Evolutionary conservation across 164 flowering plant genomes (phyloP), one percentile per base, ranked within the genome.

Genomic region (Vitis rupestris): DNA sequence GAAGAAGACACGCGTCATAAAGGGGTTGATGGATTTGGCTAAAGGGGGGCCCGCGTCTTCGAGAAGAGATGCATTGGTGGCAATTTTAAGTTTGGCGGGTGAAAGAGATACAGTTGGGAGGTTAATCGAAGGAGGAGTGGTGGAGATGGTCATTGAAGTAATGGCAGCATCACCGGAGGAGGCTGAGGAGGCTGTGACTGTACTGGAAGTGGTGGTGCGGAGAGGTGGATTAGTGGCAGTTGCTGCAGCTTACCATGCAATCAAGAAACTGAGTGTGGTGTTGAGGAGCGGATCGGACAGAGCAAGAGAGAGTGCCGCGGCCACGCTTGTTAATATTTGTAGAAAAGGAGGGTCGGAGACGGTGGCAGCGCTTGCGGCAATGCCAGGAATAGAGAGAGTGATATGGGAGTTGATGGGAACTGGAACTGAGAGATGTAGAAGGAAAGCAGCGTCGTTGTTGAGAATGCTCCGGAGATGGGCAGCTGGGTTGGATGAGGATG

Each of bases 391-490:
- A 0, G 93, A 93, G 79, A 86, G 89, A 64, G 80, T 80, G 16
- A 75, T 90, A 9, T 89, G 94, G 90, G 91, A 88, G 47, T 27
- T 89, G 74, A 87, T 93, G 89, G 89, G 81, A 4, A 78, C 61
- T 2, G 96, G 97, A 4, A 89, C 87, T 2, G 69, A 52, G 30
- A 82, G 94, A 58, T 84, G 75, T 0, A 71, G 84, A 49, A 63
- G 87, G 70, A 93, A 93, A 72, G 90, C 94, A 1, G 87, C 88
- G 0, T 66, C 84, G 2, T 69, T 93, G 37, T 63, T 83, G 82
- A 75, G 94, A 72, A 82, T 87, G 9, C 71, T 91, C n/a, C 71
- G 91, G 59, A 70, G 94, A 70, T 86, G 91, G 92, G 87, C 93
- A 1, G 89, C 87, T 1, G 88, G 88, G 3, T 56, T 86, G 65